Evolutionary conservation across 441 rosid genomes (phyloP), one percentile per base, ranked within the genome.

Genomic region (Daphne laureola): DNA sequence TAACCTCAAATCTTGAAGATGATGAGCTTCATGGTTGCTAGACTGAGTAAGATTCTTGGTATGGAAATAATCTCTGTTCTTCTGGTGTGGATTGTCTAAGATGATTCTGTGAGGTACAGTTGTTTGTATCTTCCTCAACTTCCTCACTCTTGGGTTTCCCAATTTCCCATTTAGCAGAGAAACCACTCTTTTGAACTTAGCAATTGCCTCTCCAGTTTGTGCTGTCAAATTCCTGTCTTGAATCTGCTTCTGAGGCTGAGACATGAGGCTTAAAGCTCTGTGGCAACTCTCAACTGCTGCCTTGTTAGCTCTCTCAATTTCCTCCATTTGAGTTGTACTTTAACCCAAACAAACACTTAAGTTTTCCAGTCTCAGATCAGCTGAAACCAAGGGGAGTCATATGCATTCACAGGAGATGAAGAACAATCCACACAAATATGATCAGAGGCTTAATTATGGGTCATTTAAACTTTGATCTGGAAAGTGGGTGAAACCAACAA

Each of bases 101-200:
- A 84, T 72, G 57, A 76, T 59, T 56, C 56, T 71, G 45, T 77
- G 84, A 58, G 81, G 70, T 16, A 72, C 51, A 70, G 87, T 71
- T 53, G 69, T 51, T 6, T 74, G 78, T 27, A 71, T 57, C 17
- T 74, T 76, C 71, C 76, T 82, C 14, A 77, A 63, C 74, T 79
- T 83, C 73, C 97, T 83, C 46, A 89, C 89, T 72, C 98, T 82
- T 5, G 98, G 92, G 80, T 89, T 97, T 62, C 96, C 94, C 67
- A 81, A 79, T 69, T 82, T 72, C 43, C 56, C 71, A 57, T 83
- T 73, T 45, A 92, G 62, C 67, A 92, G 78, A 67, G 77, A 84
- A 72, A 67, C 66, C 55, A 86, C 97, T 71, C 78, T 84, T 63
- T 86, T 86, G 69, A 89, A 89, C 88, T 69, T 78, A 68, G 57